Evolutionary conservation across 2,329 filamentous ascomycete genomes (phyloP).

Genomic region (Nothophaeocryptopus gaeumannii): DNA sequence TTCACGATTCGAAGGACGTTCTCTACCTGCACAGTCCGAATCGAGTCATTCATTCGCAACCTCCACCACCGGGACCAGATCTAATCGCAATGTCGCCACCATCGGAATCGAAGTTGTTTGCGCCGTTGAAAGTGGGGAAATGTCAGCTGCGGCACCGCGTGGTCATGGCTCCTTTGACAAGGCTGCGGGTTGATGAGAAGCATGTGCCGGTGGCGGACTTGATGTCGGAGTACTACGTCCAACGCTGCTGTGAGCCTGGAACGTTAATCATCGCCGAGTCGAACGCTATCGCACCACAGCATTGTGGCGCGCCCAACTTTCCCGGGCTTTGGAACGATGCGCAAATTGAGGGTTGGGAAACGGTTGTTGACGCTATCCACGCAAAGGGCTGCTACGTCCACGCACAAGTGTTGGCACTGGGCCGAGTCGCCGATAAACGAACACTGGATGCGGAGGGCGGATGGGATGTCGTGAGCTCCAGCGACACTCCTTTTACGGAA

Average conservation of each 20-base stretch:
- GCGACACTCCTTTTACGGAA: background rate
- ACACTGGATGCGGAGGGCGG: background rate
- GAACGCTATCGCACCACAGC: constrained; percentile 35
- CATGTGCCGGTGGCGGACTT: constrained; percentile 3
- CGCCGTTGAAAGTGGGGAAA: constrained; percentile 3
- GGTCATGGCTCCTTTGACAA: constrained; percentile 7
- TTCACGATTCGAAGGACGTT: too few relatives aligned
- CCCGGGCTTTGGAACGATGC: constrained; percentile 33
- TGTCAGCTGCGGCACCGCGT: constrained; percentile 1
- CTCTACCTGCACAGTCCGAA: too few relatives aligned
- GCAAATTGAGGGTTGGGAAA: constrained; percentile 52
- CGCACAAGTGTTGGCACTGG: constrained; percentile 48
- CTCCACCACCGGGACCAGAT: too few relatives aligned
- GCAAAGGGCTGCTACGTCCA: constrained; percentile 50
- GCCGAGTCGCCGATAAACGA: constrained; percentile 41
- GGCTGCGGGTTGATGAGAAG: background rate
- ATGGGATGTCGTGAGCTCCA: background rate
- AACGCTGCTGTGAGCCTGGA: constrained; percentile 32
- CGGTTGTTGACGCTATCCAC: constrained; percentile 52
- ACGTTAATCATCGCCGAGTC: constrained; percentile 37
- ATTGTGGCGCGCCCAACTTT: constrained; percentile 27
- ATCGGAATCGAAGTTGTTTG: background rate
- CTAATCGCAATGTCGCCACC: constrained; percentile 3
- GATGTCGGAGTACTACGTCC: constrained; percentile 34
- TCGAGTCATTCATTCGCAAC: too few relatives aligned